phyloP scores from a whole-genome alignment of 2,329 filamentous ascomycete genomes.

The Colletotrichum karsti region DNA sequence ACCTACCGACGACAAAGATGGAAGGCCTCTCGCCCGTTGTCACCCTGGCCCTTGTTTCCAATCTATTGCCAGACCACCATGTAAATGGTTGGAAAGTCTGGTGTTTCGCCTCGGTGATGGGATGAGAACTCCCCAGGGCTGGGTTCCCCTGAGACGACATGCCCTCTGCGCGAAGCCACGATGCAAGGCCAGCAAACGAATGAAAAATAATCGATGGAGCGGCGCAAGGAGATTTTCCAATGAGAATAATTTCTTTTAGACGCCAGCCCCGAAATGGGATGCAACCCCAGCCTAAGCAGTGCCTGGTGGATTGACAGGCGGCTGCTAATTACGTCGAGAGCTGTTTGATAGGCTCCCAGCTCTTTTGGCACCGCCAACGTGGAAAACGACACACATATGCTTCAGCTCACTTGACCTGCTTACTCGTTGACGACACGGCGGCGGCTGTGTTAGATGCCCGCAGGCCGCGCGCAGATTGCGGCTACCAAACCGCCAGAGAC shows the following conservation, averaged over 20 bases:
- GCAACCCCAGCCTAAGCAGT: slow-evolving; percentile 6
- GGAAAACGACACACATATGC: slow-evolving; percentile 36
- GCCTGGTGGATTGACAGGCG: slow-evolving; percentile 8
- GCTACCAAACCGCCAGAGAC: neutral
- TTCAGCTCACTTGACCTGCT: slow-evolving; percentile 39
- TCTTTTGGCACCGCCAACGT: slow-evolving; percentile 20
- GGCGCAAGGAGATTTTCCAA: slow-evolving; percentile 11
- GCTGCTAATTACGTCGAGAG: slow-evolving; percentile 4
- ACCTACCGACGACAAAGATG: slow-evolving; percentile 11
- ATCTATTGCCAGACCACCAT: slow-evolving; percentile 7
- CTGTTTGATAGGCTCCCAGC: slow-evolving; percentile 30
- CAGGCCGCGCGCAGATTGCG: neutral
- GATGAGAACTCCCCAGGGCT: slow-evolving; percentile 6
- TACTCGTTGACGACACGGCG: neutral
- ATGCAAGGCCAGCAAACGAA: slow-evolving; percentile 17
- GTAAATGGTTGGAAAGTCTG: neutral
- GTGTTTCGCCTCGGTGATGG: slow-evolving; percentile 17
- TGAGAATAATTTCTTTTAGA: slow-evolving; percentile 19
- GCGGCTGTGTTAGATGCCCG: neutral
- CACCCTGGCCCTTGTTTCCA: slow-evolving; percentile 23
- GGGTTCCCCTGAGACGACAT: slow-evolving; percentile 12
- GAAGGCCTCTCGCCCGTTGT: slow-evolving; percentile 10
- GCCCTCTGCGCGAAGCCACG: neutral
- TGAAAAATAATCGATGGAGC: neutral
- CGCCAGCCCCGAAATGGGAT: slow-evolving; percentile 19